phyloP scores from a whole-genome alignment of 805 yeast species.

The Candida ulmi region DNA sequence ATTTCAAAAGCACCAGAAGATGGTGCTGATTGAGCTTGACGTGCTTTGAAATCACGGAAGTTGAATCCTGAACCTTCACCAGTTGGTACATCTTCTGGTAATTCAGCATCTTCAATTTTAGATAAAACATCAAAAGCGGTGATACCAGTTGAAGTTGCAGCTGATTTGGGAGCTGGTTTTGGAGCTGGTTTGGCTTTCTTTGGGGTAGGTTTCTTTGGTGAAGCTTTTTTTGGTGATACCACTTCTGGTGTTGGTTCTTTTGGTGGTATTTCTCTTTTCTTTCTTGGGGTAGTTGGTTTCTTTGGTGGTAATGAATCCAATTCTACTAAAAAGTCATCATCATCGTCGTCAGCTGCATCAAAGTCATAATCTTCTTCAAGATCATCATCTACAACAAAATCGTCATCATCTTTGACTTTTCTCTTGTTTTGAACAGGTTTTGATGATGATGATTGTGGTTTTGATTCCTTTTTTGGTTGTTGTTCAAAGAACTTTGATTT shows the following conservation, averaged over 20 bases:
- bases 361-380: conserved; percentile 5
- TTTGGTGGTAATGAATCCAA: conserved; percentile 4
- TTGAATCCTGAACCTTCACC: conserved; percentile 39
- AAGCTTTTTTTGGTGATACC: conserved; percentile 1
- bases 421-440: conserved; percentile 6
- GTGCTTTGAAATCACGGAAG: conserved; percentile 52
- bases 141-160: conserved; percentile 14
- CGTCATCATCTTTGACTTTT: conserved; percentile 7
- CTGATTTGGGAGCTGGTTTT: conserved; percentile 1
- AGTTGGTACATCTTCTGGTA: conserved; percentile 44
- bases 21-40: conserved; percentile 28
- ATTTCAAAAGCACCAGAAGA: conserved; percentile 40
- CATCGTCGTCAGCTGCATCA: conserved; percentile 12
- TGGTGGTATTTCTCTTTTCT: too few species aligned
- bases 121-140: conserved; percentile 54
- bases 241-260: conserved; percentile 1
- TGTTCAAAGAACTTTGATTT: conserved; percentile 3
- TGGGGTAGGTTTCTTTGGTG: conserved; percentile 4
- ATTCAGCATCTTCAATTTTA: conserved; percentile 68
- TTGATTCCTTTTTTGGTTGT: too few species aligned
- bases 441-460: conserved; percentile 3
- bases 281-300: conserved; percentile 1
- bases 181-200: not conserved
- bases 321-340: conserved; percentile 15
- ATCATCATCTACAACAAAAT: conserved; percentile 22